These are phyloP conservation scores for Saccharomycopsis oosterbeekiorum DNA, from an alignment of 805 yeast species.

Conservation along the genomic window DNA sequence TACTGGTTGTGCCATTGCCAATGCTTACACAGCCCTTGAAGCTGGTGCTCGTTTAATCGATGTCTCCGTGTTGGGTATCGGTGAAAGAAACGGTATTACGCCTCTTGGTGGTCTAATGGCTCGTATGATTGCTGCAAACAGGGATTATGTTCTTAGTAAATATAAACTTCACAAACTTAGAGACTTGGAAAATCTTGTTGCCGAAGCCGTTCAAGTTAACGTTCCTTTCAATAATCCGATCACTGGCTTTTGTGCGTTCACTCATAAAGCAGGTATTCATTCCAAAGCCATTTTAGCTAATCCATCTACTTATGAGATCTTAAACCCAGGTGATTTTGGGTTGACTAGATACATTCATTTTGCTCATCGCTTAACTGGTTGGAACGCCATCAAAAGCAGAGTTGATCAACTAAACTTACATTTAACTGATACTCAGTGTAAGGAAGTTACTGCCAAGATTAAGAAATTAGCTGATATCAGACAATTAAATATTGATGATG, in stretches of 20 bases:
- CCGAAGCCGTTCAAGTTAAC: constrained; percentile 94
- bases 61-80: constrained; percentile 93
- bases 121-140: constrained; percentile 96
- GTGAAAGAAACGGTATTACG: constrained; percentile 98
- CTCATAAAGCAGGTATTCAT: constrained; percentile 99
- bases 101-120: constrained; percentile 98
- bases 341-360: constrained; percentile 93
- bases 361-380: constrained; percentile 95
- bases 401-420: constrained; percentile 92
- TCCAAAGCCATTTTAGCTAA: constrained; percentile 98
- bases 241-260: constrained; percentile 98
- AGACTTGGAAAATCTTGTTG: constrained; percentile 91
- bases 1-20: constrained; percentile 98
- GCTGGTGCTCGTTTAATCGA: constrained; percentile 95
- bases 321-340: constrained; percentile 92
- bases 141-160: constrained; percentile 89
- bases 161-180: constrained; percentile 93
- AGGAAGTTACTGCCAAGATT: constrained; percentile 89
- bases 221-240: constrained; percentile 97
- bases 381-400: constrained; percentile 98
- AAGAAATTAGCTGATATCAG: constrained; percentile 92
- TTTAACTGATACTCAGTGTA: constrained; percentile 84
- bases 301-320: constrained; percentile 97
- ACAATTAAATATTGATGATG: constrained; percentile 91
- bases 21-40: constrained; percentile 95